phyloP scores from a whole-genome alignment of 306 rosid genomes.

The Styphnolobium japonicum region DNA sequence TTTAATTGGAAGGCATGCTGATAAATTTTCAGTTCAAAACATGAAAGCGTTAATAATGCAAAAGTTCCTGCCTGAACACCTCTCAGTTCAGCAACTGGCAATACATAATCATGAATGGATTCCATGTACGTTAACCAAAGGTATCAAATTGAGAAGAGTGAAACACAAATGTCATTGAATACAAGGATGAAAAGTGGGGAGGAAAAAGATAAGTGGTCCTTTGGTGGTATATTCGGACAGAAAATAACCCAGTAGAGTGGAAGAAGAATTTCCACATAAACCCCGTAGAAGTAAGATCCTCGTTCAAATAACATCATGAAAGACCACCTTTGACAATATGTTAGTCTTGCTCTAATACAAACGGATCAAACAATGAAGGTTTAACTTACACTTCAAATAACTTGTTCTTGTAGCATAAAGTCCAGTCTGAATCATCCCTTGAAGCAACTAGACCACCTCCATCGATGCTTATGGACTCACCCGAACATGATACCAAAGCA shows the following conservation, averaged over 20 bases:
- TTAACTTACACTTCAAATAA: conserved; percentile 44
- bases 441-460: conserved; percentile 70
- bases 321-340: conserved; percentile 12
- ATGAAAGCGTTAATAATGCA: too few species aligned
- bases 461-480: conserved; percentile 68
- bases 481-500: conserved; percentile 29
- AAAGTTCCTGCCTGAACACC: too few species aligned
- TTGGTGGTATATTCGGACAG: neutral
- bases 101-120: neutral
- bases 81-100: too few species aligned
- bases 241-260: neutral
- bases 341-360: conserved; percentile 15
- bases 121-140: neutral
- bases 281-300: neutral
- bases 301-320: neutral
- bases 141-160: neutral
- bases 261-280: conserved; percentile 11
- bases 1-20: too few species aligned
- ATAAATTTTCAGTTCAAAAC: too few species aligned
- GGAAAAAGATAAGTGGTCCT: neutral
- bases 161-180: neutral
- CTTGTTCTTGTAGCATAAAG: conserved; percentile 52
- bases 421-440: conserved; percentile 75
- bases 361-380: conserved; percentile 16
- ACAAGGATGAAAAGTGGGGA: neutral